These are phyloP conservation scores for Casuarina equisetifolia DNA, from an alignment of 306 rosid species.

Conservation along the genomic window DNA sequence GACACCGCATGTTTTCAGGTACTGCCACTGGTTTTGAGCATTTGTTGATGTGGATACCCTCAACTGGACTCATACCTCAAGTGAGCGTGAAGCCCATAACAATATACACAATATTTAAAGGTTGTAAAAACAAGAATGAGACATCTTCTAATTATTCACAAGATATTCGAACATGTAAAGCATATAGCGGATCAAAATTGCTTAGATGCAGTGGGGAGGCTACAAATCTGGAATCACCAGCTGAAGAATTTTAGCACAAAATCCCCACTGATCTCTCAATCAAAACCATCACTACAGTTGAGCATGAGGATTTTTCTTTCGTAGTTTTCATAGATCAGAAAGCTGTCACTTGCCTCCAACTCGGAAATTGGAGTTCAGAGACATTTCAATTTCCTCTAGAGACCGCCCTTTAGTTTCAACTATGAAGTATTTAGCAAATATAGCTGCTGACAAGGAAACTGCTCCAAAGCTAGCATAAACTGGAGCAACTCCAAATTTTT, in stretches of 20 bases:
- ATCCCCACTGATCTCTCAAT: background rate
- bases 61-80: constrained; percentile 25
- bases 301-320: background rate
- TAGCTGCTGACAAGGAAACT: constrained; percentile 69
- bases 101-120: background rate
- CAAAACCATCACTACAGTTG: background rate
- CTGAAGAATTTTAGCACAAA: background rate
- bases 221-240: background rate
- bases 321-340: background rate
- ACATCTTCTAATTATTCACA: background rate
- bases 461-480: constrained; percentile 74
- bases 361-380: constrained; percentile 40
- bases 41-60: constrained; percentile 43
- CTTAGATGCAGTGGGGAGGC: background rate
- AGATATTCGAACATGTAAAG: background rate
- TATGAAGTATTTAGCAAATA: constrained; percentile 60
- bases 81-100: background rate
- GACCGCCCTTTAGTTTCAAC: constrained; percentile 87
- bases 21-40: constrained; percentile 42
- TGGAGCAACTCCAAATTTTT: constrained; percentile 78
- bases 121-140: background rate
- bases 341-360: constrained; percentile 36
- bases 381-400: constrained; percentile 83
- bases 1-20: constrained; percentile 31
- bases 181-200: background rate